Conservation (phyloP, 2,329 filamentous ascomycete genomes). For the Aureobasidium musti region DNA sequence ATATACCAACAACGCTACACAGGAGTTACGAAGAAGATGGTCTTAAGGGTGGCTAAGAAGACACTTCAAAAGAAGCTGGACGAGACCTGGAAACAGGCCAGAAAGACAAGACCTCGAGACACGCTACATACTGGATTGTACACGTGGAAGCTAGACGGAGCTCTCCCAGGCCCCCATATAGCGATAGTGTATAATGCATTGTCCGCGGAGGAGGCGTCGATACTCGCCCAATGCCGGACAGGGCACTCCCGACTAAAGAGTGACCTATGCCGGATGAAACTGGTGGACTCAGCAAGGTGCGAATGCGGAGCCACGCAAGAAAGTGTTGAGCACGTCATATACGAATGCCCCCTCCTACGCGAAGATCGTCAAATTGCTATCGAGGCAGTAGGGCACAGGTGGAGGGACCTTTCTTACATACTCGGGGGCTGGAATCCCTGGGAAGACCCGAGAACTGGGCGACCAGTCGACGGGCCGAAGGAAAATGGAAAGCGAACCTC, state of each 20-base stretch:
- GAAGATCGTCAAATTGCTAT: conserved; percentile 7
- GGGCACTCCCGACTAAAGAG: not conserved
- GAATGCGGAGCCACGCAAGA: not conserved
- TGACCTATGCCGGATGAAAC: not conserved
- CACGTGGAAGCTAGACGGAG: not conserved
- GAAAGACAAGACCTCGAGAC: not conserved
- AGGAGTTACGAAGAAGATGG: not conserved
- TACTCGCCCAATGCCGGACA: not conserved
- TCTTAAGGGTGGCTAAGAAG: not conserved
- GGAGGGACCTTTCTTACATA: conserved; percentile 13
- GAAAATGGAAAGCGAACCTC: conserved; percentile 4
- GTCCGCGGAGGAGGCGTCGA: not conserved
- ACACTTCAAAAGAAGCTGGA: not conserved
- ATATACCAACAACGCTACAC: not conserved
- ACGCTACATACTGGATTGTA: not conserved
- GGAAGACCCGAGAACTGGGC: conserved; percentile 5
- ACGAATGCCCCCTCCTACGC: not conserved
- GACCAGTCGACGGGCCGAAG: conserved; percentile 7
- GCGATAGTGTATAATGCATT: not conserved
- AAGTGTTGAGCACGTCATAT: not conserved
- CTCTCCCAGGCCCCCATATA: not conserved
- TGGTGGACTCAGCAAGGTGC: not conserved
- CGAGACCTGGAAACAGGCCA: not conserved
- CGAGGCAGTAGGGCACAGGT: conserved; percentile 1
- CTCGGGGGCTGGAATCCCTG: conserved; percentile 7